Evolutionary conservation across 495 filamentous ascomycete genomes (phyloP).

Genomic region (Penicillium turbatum): DNA sequence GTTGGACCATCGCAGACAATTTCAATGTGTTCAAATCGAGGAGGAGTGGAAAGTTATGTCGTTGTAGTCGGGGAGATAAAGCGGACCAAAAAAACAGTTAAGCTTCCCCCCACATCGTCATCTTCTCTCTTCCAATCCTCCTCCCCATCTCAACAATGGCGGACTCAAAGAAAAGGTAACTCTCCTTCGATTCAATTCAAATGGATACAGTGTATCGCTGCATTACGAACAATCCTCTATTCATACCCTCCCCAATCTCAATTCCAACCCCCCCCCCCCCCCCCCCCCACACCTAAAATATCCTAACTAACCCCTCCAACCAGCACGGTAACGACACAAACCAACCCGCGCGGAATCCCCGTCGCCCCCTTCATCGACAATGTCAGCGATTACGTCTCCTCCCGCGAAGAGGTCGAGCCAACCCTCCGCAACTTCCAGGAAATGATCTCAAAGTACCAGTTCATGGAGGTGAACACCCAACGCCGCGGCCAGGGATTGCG

Average conservation of each 20-base stretch:
- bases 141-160: conserved; percentile 22
- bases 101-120: conserved; percentile 27
- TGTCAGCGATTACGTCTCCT: conserved; percentile 89
- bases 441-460: conserved; percentile 99
- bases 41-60: no score
- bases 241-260: not conserved
- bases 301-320: conserved; percentile 24
- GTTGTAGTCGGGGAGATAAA: conserved; percentile 1
- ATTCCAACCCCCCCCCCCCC: not conserved
- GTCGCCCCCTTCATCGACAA: conserved; percentile 94
- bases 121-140: conserved; percentile 20
- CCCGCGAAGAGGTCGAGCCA: conserved; percentile 79
- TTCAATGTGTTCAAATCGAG: no score
- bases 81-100: conserved; percentile 18
- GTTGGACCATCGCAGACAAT: conserved; percentile 64
- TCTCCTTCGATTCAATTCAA: conserved; percentile 1
- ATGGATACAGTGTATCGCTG: not conserved
- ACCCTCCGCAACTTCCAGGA: conserved; percentile 94
- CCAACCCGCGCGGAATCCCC: conserved; percentile 93
- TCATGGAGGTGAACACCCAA: conserved; percentile 94
- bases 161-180: conserved; percentile 25
- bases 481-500: conserved; percentile 74
- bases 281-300: not conserved
- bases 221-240: no score
- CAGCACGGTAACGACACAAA: conserved; percentile 37